Percentiles rank a stretch among this genome's conserved stretches.
phyloP scores from a whole-genome alignment of 139 green algal genomes.

The Chlorella vulgaris region DNA sequence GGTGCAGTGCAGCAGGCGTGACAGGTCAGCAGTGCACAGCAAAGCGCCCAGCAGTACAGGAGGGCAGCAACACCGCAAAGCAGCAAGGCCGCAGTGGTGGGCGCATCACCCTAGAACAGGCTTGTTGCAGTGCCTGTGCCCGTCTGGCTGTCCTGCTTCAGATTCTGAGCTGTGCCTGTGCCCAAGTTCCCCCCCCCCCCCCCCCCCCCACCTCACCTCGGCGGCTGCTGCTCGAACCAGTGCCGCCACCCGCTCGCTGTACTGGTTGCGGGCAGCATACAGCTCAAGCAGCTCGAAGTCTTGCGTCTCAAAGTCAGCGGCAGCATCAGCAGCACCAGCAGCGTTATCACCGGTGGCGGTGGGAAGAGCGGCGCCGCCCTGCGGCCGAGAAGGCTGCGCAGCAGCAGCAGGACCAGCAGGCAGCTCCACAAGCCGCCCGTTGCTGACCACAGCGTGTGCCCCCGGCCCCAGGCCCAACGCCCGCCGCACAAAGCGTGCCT shows the following conservation, averaged over 20 bases:
- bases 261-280: neutral
- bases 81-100: neutral
- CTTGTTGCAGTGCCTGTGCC: too few relatives aligned
- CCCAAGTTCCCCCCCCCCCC: too few relatives aligned
- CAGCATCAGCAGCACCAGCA: too few relatives aligned
- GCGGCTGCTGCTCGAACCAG: neutral
- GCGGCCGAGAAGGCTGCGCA: too few relatives aligned
- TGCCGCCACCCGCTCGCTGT: neutral
- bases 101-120: too few relatives aligned
- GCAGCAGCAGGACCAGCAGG: too few relatives aligned
- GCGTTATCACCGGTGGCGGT: too few relatives aligned
- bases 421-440: conserved; percentile 60
- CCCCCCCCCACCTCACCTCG: neutral
- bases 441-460: conserved; percentile 65
- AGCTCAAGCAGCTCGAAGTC: conserved; percentile 83
- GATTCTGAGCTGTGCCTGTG: too few relatives aligned
- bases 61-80: neutral
- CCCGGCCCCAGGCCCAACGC: conserved; percentile 54
- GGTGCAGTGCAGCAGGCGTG: neutral
- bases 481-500: conserved; percentile 10
- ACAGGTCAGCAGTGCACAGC: neutral
- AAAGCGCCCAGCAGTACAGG: neutral
- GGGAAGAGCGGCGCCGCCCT: neutral
- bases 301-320: conserved; percentile 42
- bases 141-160: too few relatives aligned